A percentile compares a stretch with the other conserved stretches of the same genome.
These are phyloP conservation scores for Pichia sporocuriosa DNA, from an alignment of 805 yeast genomes.

Conservation along the genomic window DNA sequence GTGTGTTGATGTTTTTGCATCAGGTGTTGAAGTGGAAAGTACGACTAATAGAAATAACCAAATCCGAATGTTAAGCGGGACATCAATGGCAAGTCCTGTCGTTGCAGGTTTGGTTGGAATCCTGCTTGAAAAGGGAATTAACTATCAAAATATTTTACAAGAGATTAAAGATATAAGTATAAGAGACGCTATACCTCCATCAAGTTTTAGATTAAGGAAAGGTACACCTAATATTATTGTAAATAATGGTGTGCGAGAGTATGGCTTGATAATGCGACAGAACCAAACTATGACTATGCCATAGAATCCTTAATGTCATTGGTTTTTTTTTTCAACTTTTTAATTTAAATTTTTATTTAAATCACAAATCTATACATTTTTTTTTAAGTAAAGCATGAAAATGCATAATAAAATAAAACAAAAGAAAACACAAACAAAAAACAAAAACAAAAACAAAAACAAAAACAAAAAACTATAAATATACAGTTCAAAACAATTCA, in stretches of 20 bases:
- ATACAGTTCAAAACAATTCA: not conserved
- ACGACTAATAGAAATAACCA: conserved; percentile 30
- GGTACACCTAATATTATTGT: conserved; percentile 57
- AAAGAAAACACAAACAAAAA: not conserved
- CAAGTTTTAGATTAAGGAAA: conserved; percentile 39
- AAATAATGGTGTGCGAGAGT: conserved; percentile 25
- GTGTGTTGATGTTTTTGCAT: conserved; percentile 84
- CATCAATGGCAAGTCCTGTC: conserved; percentile 76
- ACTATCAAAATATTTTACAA: conserved; percentile 34
- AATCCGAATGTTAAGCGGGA: conserved; percentile 50
- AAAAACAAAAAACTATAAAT: not conserved
- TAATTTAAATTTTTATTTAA: not conserved
- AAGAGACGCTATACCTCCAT: conserved; percentile 39
- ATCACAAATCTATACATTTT: conserved; percentile 1
- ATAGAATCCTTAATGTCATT: not conserved
- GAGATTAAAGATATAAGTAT: conserved; percentile 42
- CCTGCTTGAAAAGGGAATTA: conserved; percentile 45
- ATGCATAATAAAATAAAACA: too few species aligned
- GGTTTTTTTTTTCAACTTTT: not conserved
- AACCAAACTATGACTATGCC: too few species aligned
- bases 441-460: not conserved
- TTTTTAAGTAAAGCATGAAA: too few species aligned
- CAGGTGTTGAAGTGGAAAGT: conserved; percentile 67
- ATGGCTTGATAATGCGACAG: too few species aligned
- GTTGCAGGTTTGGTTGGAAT: conserved; percentile 62